Base-by-base conservation (phyloP, 1,139 yeast genomes). In the Pichia sp. region DNA sequence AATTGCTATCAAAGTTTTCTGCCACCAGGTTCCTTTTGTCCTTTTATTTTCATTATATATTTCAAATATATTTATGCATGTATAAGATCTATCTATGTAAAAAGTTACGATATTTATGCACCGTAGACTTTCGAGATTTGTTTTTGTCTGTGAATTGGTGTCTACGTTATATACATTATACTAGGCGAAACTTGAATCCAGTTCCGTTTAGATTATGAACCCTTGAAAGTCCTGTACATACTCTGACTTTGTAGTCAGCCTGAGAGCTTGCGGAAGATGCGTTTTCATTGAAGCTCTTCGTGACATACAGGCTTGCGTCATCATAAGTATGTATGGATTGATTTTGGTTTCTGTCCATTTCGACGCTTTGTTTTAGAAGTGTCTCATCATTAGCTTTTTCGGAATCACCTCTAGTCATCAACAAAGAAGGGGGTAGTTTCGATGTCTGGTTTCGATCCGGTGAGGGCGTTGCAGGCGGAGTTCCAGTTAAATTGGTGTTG, bases 181-280 rank as follows among this genome's bases (percentile, higher is more conserved):
- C 8, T 8, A 49, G 40, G 1, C 15, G 40, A 15, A 51, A 50
- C 23, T 52, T 53, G 19, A 55, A 74, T 31, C 67, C 67, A 8
- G 56, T 55, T 15, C 82, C 82, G 44, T 69, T 67, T 7, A 71
- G 66, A 57, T 79, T 79, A 59, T 79, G 82, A 32, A 78, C 64
- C 50, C 69, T 68, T 2, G 78, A 67, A 5, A 71, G 70, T 7
- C 75, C 77, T 0, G 81, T 76, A 50, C 77, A 67, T 8, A 77
- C 73, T 23, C 79, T 68, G 7, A 74, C 70, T 54, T 75, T 78
- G 44, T 42, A 45, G 34, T 50, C 49, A n/a, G 45, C n/a, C 13
- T 45, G 32, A 11, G 46, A 19, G 30, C 29, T 44, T 31, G 40
- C 15, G 3, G 30, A 42, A 16, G 41, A 38, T 38, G 41, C 41